phyloP scores from a whole-genome alignment of 345 rosid species.

The Microthlaspi erraticum region DNA sequence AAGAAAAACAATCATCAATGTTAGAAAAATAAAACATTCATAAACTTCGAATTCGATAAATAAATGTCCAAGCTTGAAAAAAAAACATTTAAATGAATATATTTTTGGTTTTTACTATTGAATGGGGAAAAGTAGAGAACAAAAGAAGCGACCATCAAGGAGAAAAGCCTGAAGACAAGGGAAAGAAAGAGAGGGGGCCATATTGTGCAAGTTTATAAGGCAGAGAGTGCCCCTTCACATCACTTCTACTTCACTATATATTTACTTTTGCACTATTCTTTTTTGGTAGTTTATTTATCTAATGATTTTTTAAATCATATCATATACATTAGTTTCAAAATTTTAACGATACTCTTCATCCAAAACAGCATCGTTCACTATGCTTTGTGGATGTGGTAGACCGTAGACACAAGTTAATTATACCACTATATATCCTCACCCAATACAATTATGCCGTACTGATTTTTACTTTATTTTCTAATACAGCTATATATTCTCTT shows the following conservation, averaged over 20 bases:
- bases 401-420: not conserved
- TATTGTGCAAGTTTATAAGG: constrained; percentile 9
- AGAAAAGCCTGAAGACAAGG: constrained; percentile 47
- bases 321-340: not conserved
- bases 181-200: constrained; percentile 37
- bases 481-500: too few relatives aligned
- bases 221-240: constrained; percentile 39
- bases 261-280: not conserved
- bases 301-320: not conserved
- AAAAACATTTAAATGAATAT: not conserved
- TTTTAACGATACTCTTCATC: not conserved
- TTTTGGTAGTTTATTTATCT: not conserved
- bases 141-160: constrained; percentile 41
- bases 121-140: constrained; percentile 22
- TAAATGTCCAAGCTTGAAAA: not conserved
- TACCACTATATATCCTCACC: not conserved
- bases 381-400: too few relatives aligned
- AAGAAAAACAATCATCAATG: not conserved
- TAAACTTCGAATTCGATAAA: not conserved
- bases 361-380: not conserved
- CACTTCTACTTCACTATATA: constrained; percentile 28
- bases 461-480: not conserved
- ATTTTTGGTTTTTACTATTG: constrained; percentile 9
- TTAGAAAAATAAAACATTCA: not conserved
- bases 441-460: not conserved